Base-by-base conservation (phyloP, 176 grass and related monocot species). In the Urochloa ruziziensis region DNA sequence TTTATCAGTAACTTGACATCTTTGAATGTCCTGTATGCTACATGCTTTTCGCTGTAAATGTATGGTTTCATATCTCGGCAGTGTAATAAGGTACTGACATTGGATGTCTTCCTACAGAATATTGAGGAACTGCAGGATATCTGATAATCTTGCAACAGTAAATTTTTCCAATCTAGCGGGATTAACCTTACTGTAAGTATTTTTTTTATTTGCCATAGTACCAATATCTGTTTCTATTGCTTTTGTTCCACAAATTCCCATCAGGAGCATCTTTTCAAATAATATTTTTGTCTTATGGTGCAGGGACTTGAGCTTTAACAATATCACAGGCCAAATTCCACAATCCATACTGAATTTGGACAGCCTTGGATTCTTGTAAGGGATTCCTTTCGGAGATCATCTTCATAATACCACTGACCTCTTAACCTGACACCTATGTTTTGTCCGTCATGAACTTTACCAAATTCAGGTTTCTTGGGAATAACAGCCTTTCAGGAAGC, bases 271-370 rank as follows among this genome's bases (percentile, higher is more conserved):
- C 30, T 15, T 58, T 37, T 62, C 7, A 21, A 51, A 3, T 29
- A 85, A 86, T 30, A 62, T 40, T 86, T 9, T 6, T 80, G 32
- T 42, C 34, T 30, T 19, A 56, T 66, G 62, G 28, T 43, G 34
- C n/a, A 94, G 93, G 89, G 96, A 98, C 81, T 87, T 94, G 85
- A 98, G 96, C 71, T 98, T 98, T 65, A 98, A 98, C 77, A 94
- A 91, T 87, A 84, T 98, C 51, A 94, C 93, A 44, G 96, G 93
- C 7, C 78, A 87, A 89, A 40, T 95, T 80, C 89, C 93, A 63
- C 83, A 83, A 54, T 91, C 96, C 10, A 86, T 95, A 79, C 86
- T 98, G 16, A 98, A 32, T 72, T 77, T 98, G 62, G 61, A 60
- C 36, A 90, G 49, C 34, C 85, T 98, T 8, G 15, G 0, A 17